Conservation (phyloP, 75 land plant genomes). For the Chamaecyparis obtusa region DNA sequence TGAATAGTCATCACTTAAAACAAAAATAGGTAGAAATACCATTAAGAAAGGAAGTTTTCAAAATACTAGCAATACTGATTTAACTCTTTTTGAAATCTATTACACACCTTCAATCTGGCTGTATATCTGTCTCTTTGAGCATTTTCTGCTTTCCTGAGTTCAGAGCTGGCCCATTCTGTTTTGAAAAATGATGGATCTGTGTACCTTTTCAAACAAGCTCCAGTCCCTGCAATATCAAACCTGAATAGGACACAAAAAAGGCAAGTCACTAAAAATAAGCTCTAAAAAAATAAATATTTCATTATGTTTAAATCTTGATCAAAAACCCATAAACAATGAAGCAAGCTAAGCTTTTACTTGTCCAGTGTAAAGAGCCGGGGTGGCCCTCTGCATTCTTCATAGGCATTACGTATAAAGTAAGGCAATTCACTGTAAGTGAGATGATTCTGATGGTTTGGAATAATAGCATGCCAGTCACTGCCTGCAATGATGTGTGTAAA, state of each 20-base stretch:
- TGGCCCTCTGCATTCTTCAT: conserved; percentile 95
- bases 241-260: conserved; percentile 28
- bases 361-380: conserved; percentile 88
- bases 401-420: conserved; percentile 81
- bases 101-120: conserved; percentile 66
- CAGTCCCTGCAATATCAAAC: conserved; percentile 96
- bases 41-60: background rate
- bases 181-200: conserved; percentile 96
- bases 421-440: conserved; percentile 85
- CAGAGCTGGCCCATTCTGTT: conserved; percentile 54
- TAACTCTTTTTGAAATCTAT: background rate
- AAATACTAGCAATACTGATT: background rate
- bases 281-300: too few relatives aligned
- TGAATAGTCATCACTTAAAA: background rate
- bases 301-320: background rate
- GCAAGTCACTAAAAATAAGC: background rate
- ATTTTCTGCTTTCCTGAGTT: conserved; percentile 44
- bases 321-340: background rate
- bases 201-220: conserved; percentile 92
- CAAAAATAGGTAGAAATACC: background rate
- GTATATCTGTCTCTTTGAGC: conserved; percentile 62
- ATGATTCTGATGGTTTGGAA: conserved; percentile 68
- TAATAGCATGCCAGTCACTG: conserved; percentile 82
- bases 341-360: conserved; percentile 53
- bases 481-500: conserved; percentile 38